Evolutionary conservation across 2,329 filamentous ascomycete genomes (phyloP), one percentile per base, ranked within the genome.

Genomic region (Colletotrichum scovillei): DNA sequence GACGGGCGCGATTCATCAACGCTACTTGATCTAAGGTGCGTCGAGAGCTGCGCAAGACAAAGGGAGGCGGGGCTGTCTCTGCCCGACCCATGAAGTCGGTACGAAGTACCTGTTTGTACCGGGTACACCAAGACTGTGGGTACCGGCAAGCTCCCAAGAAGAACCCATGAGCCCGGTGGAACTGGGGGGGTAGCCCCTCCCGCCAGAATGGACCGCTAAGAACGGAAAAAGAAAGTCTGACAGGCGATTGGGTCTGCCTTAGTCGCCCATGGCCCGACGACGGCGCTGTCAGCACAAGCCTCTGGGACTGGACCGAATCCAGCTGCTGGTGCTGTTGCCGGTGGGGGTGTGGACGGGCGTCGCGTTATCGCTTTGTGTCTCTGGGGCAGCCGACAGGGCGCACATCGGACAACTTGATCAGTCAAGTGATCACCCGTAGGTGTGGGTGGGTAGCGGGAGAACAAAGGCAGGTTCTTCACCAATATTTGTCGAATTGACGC

Each of bases 171-270:
- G 70, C 42, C 66, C 35, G 66, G 66, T 70, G 70, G 70, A 57
- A 65, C 70, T 60, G 59, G 59, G 69, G 68, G 65, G 68, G 53
- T 63, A 63, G 68, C 68, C 72, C 72, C 72, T 74, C 72, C 74
- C 74, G 74, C 72, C 72, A 69, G 72, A 42, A 72, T 58, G 74
- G 74, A 69, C 72, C 74, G 74, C 74, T 75, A 75, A 67, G 63
- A 35, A 74, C 72, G 72, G 69, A 75, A 75, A 73, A 75, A 74
- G 72, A 64, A 75, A 74, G 62, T 64, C 62, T 67, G 67, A 69
- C 69, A 65, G 64, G 68, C 67, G 65, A 74, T 75, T 74, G 74
- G 74, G 60, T 67, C 72, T 65, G 56, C 63, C 26, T 57, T 68
- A 64, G 56, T 75, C 60, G 62, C 56, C 60, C 63, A 42, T 69